Percentiles rank a stretch among this genome's conserved stretches.
These are phyloP conservation scores for Malbranchea zuffiana DNA, from an alignment of 2,329 filamentous ascomycete species.

Conservation along the genomic window DNA sequence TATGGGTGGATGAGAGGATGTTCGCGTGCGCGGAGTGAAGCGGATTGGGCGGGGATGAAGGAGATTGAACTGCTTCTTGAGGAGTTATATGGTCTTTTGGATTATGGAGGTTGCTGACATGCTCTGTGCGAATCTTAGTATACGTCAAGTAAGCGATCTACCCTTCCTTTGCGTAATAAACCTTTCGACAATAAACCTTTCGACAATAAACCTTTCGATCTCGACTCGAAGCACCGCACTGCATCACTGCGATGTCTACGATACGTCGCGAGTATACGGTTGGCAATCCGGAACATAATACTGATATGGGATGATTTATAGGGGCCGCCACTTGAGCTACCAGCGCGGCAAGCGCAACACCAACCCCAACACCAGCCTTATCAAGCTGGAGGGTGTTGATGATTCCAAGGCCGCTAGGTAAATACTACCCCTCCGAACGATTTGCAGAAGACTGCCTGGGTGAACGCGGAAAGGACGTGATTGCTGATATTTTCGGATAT, in stretches of 20 bases:
- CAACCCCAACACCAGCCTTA: constrained; percentile 79
- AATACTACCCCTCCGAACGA: constrained; percentile 6
- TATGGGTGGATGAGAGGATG: constrained; percentile 3
- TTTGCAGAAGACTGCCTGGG: no score
- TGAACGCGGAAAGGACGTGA: constrained; percentile 26
- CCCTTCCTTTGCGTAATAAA: constrained; percentile 15
- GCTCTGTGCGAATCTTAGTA: constrained; percentile 44
- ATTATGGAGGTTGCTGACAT: constrained; percentile 20
- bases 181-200: constrained; percentile 3
- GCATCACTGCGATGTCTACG: no score
- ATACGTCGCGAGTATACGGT: no score
- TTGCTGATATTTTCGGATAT: constrained; percentile 11
- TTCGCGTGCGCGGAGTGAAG: background rate
- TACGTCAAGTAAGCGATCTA: constrained; percentile 71
- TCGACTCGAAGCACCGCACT: background rate
- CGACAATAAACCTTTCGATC: background rate
- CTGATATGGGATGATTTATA: constrained; percentile 32
- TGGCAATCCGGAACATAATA: no score
- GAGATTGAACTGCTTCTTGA: constrained; percentile 5
- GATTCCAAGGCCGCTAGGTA: constrained; percentile 80
- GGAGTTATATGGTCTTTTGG: constrained; percentile 15
- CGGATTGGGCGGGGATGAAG: background rate
- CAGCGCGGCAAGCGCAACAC: constrained; percentile 88
- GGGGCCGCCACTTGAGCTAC: constrained; percentile 97
- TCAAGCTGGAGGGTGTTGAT: constrained; percentile 98